phyloP scores from a whole-genome alignment of 257 asterid genomes.

The Solanum pimpinellifolium region DNA sequence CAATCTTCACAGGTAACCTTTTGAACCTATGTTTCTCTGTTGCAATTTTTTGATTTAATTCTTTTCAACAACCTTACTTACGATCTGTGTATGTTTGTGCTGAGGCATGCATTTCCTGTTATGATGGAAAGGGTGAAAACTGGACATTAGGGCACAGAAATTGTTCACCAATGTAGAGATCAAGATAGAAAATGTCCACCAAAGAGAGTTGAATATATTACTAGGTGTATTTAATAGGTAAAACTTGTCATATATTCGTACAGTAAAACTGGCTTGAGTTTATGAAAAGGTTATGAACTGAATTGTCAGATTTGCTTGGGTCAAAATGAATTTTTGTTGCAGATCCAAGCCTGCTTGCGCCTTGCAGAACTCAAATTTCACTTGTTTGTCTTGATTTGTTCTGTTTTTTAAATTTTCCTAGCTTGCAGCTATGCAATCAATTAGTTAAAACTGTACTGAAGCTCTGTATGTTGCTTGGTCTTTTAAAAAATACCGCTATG shows the following conservation, averaged over 20 bases:
- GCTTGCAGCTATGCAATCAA: background rate
- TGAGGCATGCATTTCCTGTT: background rate
- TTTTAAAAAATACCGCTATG: background rate
- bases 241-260: background rate
- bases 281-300: background rate
- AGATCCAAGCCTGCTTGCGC: background rate
- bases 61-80: background rate
- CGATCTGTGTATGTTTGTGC: background rate
- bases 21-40: background rate
- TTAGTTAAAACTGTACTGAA: background rate
- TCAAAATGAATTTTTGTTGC: background rate
- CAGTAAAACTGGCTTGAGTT: background rate
- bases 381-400: background rate
- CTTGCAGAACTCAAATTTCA: background rate
- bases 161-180: background rate
- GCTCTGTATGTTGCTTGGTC: background rate
- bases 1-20: constrained; percentile 22
- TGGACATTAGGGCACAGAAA: background rate
- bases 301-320: background rate
- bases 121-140: background rate
- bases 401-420: background rate
- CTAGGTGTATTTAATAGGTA: background rate
- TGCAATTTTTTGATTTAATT: background rate
- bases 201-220: background rate
- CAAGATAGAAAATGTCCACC: background rate